Base-by-base conservation (phyloP, 495 filamentous ascomycete species). In the Hyaloscypha finlandica region DNA sequence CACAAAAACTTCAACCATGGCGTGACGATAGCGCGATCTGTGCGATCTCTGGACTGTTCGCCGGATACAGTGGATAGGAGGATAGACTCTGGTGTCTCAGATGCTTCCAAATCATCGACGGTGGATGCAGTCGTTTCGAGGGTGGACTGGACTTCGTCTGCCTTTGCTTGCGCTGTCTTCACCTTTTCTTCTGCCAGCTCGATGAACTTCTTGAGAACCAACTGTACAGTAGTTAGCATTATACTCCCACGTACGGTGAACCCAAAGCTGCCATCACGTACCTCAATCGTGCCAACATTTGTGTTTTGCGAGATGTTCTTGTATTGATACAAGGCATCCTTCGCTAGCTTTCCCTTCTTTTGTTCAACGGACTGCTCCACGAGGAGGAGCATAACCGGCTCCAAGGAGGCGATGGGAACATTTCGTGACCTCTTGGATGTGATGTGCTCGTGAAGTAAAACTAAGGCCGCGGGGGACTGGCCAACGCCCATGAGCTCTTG, bases 241-340 rank as follows among this genome's bases (percentile, higher is more conserved):
- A 65, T 37, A 56, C 53, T 56, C 22, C 20, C 8, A 65, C 19
- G 16, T 48, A 48, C 1, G 16, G 16, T 48, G 42, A 48, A 48
- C 42, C 42, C 8, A 19, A 48, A 16, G 4, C 6, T 48, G 4
- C 37, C 16, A 4, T 60, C 42, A 45, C 81, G 48, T 83, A 92
- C 90, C 87, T 99, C 95, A 77, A 99, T 99, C 42, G 96, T 98
- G 71, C 88, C 93, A 62, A 99, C 94, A 74, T 97, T 99, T 71
- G 94, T 97, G 81, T 98, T 99, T 80, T 99, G 95, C 57, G 92
- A 92, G 71, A 97, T 97, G 77, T 99, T 99, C 86, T 99, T 99
- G 86, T 99, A 99, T 74, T 97, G 93, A 75, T 98, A 99, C 33
- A 99, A 84, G 59, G 95, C 95, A 84, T 99, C 95, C 83, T 99